Conservation (phyloP, 495 filamentous ascomycete genomes). For the Aspergillus mulundensis region DNA sequence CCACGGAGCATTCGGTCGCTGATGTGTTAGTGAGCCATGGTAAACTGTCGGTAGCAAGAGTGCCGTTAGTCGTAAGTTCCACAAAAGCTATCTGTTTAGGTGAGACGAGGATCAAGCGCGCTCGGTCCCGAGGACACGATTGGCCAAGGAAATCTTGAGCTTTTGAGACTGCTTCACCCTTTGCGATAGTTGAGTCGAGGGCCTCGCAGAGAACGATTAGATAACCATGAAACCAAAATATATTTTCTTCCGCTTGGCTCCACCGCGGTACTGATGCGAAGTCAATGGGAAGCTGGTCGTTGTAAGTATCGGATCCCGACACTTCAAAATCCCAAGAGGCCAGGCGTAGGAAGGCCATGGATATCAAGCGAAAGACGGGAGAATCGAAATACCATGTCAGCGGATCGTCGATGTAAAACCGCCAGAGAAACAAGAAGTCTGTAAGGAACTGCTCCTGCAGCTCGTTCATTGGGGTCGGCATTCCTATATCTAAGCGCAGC, state of each 20-base stretch:
- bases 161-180: no score
- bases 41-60: slow-evolving; percentile 3
- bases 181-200: no score
- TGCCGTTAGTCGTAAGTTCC: background rate
- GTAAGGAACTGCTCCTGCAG: slow-evolving; percentile 18
- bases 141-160: no score
- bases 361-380: slow-evolving; percentile 7
- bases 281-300: slow-evolving; percentile 12
- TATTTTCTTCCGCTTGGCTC: no score
- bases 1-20: slow-evolving; percentile 13
- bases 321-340: slow-evolving; percentile 21
- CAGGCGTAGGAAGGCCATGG: slow-evolving; percentile 18
- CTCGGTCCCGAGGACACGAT: no score
- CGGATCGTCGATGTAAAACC: slow-evolving; percentile 16
- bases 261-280: no score
- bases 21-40: slow-evolving; percentile 8
- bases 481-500: slow-evolving; percentile 5
- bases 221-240: no score
- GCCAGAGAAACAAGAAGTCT: slow-evolving; percentile 17
- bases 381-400: slow-evolving; percentile 9
- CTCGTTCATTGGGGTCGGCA: slow-evolving; percentile 18
- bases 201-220: no score
- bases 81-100: no score
- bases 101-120: no score
- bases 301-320: background rate